Evolutionary conservation across 768 basidiomycete genomes (phyloP), one percentile per base, ranked within the genome.

Genomic region (Boletales sp.): DNA sequence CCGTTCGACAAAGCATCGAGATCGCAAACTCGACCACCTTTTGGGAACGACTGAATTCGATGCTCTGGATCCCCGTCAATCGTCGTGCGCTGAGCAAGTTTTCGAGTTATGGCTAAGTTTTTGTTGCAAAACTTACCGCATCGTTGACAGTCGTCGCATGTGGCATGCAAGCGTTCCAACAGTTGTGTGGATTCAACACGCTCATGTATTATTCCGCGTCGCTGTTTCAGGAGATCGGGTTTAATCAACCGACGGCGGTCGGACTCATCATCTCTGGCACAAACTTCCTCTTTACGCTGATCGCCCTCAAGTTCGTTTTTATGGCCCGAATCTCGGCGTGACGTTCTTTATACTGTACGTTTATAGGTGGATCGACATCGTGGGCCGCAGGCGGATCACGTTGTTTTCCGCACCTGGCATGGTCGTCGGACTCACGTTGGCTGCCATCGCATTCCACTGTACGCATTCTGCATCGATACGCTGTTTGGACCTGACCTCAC

Each of bases 141-240:
- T 18, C 7, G 3, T 5, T 6, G 34, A 45, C 21, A 88, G 86
- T 87, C 54, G 75, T 92, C 13, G 85, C 80, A 10, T 87, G 86
- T 61, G 89, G 86, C 39, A 80, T 91, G 67, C 89, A 91, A 69
- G 87, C 85, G 0, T 84, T 83, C 67, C 90, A 93, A 61, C 90
- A 91, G 62, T 74, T 91, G 0, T 90, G 83, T 53, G 90, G 90
- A 2, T 90, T 90, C 74, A 90, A 91, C 59, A 88, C 89, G 0
- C 76, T 90, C 50, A 82, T 83, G 79, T 81, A 78, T 59, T 84
- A 85, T 61, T 85, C 84, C 18, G 84, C 88, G 4, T 88, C 87
- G 0, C 74, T 91, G 12, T 91, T 91, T 72, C 79, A 85, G 56
- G 75, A 82, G 54, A 86, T 91, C 43, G 90, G 90, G 0, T 91